These are phyloP conservation scores for Pyrenopolyporus hunteri DNA, from an alignment of 495 filamentous ascomycete genomes.

Conservation along the genomic window DNA sequence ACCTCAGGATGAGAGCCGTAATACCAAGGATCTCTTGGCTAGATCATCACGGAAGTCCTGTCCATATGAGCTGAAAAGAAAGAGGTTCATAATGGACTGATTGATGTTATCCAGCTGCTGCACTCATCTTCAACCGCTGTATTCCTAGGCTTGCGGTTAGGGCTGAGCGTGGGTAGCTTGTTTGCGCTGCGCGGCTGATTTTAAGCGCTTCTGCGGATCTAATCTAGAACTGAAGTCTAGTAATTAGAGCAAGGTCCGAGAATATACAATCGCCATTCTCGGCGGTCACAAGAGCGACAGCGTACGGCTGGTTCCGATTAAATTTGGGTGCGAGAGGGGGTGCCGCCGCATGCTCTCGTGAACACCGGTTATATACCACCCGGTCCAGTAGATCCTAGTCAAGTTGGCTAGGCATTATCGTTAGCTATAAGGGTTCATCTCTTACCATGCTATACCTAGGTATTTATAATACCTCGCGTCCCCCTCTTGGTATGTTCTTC, in stretches of 20 bases:
- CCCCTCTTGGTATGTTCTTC: neutral
- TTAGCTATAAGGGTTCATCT: neutral
- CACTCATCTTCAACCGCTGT: neutral
- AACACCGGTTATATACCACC: slow-evolving; percentile 28
- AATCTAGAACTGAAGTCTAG: neutral
- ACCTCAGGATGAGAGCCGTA: neutral
- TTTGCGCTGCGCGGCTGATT: neutral
- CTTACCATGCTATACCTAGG: slow-evolving; percentile 1
- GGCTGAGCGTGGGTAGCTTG: neutral
- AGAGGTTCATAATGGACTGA: neutral
- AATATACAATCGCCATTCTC: neutral
- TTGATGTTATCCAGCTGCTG: neutral
- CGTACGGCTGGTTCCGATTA: slow-evolving; percentile 6
- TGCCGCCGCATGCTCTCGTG: neutral
- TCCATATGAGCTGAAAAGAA: neutral
- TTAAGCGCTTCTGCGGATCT: neutral
- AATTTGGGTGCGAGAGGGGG: slow-evolving; percentile 15
- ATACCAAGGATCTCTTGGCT: neutral
- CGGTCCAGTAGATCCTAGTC: slow-evolving; percentile 13
- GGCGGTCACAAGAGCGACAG: neutral
- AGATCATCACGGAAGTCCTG: neutral
- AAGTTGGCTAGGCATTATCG: slow-evolving; percentile 1
- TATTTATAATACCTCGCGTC: neutral
- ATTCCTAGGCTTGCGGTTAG: neutral
- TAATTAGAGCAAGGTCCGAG: neutral